These are phyloP conservation scores for Fonsecaea monophora DNA, from an alignment of 2,329 filamentous ascomycete genomes.

Conservation along the genomic window DNA sequence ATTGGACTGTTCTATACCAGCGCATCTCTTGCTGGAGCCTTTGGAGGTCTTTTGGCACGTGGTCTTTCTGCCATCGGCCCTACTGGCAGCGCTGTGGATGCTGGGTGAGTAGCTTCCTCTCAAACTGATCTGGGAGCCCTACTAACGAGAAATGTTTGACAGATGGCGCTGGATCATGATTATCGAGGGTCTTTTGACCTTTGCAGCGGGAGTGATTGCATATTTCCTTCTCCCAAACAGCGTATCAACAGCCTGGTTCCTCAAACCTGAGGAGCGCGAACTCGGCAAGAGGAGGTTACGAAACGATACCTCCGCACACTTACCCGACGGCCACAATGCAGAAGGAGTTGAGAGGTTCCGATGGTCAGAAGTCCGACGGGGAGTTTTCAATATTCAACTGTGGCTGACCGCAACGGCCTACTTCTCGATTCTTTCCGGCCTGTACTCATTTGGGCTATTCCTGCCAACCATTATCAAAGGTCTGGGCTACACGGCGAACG, in stretches of 20 bases:
- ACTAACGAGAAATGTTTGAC: neutral
- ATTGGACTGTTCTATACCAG: slow-evolving; percentile 84
- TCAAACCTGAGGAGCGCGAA: slow-evolving; percentile 71
- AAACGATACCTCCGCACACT: slow-evolving; percentile 71
- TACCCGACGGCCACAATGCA: slow-evolving; percentile 55
- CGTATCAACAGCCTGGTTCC: slow-evolving; percentile 75
- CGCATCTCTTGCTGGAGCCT: slow-evolving; percentile 80
- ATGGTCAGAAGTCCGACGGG: slow-evolving; percentile 72
- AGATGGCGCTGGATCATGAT: slow-evolving; percentile 35
- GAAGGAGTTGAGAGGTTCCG: slow-evolving; percentile 71
- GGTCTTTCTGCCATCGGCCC: slow-evolving; percentile 81
- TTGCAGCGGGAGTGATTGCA: slow-evolving; percentile 40
- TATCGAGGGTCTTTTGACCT: slow-evolving; percentile 46
- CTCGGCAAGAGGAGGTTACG: slow-evolving; percentile 75
- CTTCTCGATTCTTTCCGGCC: slow-evolving; percentile 79
- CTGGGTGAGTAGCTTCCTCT: slow-evolving; percentile 35
- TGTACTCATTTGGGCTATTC: slow-evolving; percentile 80
- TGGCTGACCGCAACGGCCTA: slow-evolving; percentile 82
- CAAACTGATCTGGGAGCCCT: neutral
- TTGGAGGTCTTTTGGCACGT: slow-evolving; percentile 82
- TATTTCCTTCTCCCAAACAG: slow-evolving; percentile 76
- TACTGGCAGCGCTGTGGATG: slow-evolving; percentile 57
- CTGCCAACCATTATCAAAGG: slow-evolving; percentile 77
- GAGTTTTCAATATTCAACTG: slow-evolving; percentile 71
- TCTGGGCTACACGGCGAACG: slow-evolving; percentile 65